phyloP scores from a whole-genome alignment of 192 early-diverging fungal genomes.

The Umbelopsis vinacea region DNA sequence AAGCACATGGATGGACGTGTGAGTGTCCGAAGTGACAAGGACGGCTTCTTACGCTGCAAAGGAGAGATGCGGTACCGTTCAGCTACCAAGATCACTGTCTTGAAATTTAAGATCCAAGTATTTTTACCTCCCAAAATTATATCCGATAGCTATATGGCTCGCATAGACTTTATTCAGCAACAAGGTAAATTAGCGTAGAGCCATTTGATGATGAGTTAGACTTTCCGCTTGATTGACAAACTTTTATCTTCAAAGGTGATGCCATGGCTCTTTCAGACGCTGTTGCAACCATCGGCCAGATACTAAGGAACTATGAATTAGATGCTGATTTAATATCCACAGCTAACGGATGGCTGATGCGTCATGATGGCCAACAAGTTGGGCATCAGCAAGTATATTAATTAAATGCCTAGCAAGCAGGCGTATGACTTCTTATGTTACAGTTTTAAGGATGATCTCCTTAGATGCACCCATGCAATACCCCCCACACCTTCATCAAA shows the following conservation, averaged over 20 bases:
- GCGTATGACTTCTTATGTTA: neutral
- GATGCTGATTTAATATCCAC: slow-evolving; percentile 32
- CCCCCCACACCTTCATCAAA: no score
- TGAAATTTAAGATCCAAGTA: slow-evolving; percentile 29
- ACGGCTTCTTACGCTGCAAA: slow-evolving; percentile 28
- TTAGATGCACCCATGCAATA: neutral
- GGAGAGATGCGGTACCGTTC: slow-evolving; percentile 32
- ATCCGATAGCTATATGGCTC: slow-evolving; percentile 2
- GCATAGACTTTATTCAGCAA: slow-evolving; percentile 34
- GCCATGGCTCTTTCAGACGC: slow-evolving; percentile 27
- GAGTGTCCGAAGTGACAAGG: slow-evolving; percentile 27
- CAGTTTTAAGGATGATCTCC: neutral
- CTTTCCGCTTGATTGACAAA: neutral
- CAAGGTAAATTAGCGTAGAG: slow-evolving; percentile 24
- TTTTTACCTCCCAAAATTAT: slow-evolving; percentile 6
- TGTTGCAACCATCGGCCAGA: slow-evolving; percentile 23
- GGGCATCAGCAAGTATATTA: slow-evolving; percentile 3
- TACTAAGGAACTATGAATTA: slow-evolving; percentile 29
- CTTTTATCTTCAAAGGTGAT: slow-evolving; percentile 21
- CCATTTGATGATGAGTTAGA: neutral
- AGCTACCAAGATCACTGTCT: slow-evolving; percentile 20
- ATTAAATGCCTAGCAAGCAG: neutral
- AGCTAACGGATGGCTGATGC: slow-evolving; percentile 31
- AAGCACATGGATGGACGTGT: slow-evolving; percentile 34
- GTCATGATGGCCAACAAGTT: neutral